Evolutionary conservation across 2,329 filamentous ascomycete genomes (phyloP).

Genomic region (Acrodontium crateriforme): DNA sequence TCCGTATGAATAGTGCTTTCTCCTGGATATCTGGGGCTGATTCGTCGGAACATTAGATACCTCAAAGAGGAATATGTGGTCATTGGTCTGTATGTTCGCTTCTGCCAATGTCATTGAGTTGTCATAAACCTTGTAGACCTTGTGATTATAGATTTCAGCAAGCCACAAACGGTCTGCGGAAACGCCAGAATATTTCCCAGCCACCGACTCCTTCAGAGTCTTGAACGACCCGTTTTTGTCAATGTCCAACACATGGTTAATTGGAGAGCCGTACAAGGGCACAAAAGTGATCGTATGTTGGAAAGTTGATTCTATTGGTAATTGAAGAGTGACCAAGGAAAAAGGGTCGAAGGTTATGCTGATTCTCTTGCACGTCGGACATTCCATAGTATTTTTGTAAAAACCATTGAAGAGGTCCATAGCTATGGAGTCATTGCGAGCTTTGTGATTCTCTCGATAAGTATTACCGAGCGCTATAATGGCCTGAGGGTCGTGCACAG

Average conservation of each 20-base stretch:
- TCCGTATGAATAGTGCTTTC: slow-evolving; percentile 36
- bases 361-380: slow-evolving; percentile 80
- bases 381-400: slow-evolving; percentile 95
- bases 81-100: slow-evolving; percentile 46
- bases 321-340: slow-evolving; percentile 80
- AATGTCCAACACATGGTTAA: slow-evolving; percentile 64
- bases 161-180: slow-evolving; percentile 53
- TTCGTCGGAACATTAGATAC: slow-evolving; percentile 70
- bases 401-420: slow-evolving; percentile 93
- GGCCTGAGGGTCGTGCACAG: slow-evolving; percentile 67
- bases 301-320: slow-evolving; percentile 80
- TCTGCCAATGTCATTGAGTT: slow-evolving; percentile 58
- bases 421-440: slow-evolving; percentile 86
- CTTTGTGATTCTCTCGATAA: slow-evolving; percentile 84
- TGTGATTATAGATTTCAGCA: slow-evolving; percentile 67
- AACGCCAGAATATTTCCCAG: slow-evolving; percentile 39
- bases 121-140: slow-evolving; percentile 77
- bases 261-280: slow-evolving; percentile 56
- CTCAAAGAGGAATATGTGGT: slow-evolving; percentile 61
- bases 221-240: slow-evolving; percentile 61
- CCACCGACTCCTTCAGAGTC: slow-evolving; percentile 49
- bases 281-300: slow-evolving; percentile 60
- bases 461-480: slow-evolving; percentile 75
- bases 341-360: slow-evolving; percentile 99
- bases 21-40: slow-evolving; percentile 41